Evolutionary conservation across 73 alveolate genomes (phyloP).

Genomic region (Diophrys sp.): DNA sequence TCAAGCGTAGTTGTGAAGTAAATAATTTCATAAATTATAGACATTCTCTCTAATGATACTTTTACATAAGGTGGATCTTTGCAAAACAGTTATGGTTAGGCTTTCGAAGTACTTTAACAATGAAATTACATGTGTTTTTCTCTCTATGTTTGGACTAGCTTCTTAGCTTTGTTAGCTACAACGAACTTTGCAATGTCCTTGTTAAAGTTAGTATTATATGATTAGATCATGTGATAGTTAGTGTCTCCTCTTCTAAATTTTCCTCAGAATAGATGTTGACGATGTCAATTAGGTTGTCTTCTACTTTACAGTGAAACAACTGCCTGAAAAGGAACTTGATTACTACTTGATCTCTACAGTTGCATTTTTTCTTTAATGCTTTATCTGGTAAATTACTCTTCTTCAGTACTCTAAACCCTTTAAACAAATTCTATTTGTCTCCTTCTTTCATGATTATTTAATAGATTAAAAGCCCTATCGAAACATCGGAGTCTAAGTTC

Average conservation of each 20-base stretch:
- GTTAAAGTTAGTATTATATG: background rate
- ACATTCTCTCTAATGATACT: conserved; percentile 11
- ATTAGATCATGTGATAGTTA: background rate
- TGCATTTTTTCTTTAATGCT: too few species aligned
- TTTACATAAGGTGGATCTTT: conserved; percentile 3
- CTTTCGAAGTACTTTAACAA: conserved; percentile 29
- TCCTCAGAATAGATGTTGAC: background rate
- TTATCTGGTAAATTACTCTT: too few species aligned
- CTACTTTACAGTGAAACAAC: background rate
- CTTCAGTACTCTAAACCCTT: too few species aligned
- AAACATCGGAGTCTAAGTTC: too few species aligned
- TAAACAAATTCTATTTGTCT: too few species aligned
- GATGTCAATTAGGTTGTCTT: background rate
- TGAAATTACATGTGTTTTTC: conserved; percentile 51
- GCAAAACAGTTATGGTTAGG: conserved; percentile 8
- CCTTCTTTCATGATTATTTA: too few species aligned
- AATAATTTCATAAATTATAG: conserved; percentile 25
- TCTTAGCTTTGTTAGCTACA: background rate
- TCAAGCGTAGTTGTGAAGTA: conserved; percentile 12
- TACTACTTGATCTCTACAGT: background rate
- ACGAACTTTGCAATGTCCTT: background rate
- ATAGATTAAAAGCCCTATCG: too few species aligned
- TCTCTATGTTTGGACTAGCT: background rate
- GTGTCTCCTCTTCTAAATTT: background rate
- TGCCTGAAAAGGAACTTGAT: background rate